These are phyloP conservation scores for Torulaspora microellipsoides DNA, from an alignment of 805 yeast species.

Conservation along the genomic window DNA sequence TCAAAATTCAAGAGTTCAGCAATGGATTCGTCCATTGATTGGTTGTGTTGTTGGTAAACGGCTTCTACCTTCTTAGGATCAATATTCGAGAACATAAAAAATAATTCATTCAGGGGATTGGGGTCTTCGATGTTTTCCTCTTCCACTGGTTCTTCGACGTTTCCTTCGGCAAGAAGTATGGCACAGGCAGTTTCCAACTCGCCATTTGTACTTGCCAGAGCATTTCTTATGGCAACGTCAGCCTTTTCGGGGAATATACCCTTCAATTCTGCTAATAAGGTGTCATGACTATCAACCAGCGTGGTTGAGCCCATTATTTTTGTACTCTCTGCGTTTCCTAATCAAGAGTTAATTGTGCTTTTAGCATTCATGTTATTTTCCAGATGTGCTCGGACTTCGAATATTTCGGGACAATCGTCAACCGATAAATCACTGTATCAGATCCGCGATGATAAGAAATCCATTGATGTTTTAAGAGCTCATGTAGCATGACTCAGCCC, in stretches of 20 bases:
- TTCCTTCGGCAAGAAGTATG: constrained; percentile 23
- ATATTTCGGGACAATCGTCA: too few relatives aligned
- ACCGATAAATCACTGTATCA: neutral
- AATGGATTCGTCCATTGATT: constrained; percentile 28
- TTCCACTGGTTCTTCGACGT: neutral
- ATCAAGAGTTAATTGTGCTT: neutral
- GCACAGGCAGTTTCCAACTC: constrained; percentile 24
- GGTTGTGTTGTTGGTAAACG: constrained; percentile 30
- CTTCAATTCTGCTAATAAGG: constrained; percentile 3
- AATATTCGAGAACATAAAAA: constrained; percentile 45
- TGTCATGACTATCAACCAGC: neutral
- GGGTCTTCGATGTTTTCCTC: neutral
- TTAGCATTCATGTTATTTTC: neutral
- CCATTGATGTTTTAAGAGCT: too few relatives aligned
- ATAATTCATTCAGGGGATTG: constrained; percentile 21
- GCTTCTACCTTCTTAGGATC: constrained; percentile 31
- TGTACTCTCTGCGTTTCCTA: too few relatives aligned
- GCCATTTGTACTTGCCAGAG: constrained; percentile 18
- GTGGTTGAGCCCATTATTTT: too few relatives aligned
- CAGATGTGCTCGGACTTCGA: neutral
- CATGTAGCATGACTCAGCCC: too few relatives aligned
- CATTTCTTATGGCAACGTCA: constrained; percentile 9
- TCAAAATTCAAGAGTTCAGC: constrained; percentile 20
- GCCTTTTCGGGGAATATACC: constrained; percentile 24
- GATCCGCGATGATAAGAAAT: neutral